A percentile compares a stretch with the other conserved stretches of the same genome.
phyloP scores from a whole-genome alignment of 441 rosid genomes.

The Cnidoscolus chayamansa region DNA sequence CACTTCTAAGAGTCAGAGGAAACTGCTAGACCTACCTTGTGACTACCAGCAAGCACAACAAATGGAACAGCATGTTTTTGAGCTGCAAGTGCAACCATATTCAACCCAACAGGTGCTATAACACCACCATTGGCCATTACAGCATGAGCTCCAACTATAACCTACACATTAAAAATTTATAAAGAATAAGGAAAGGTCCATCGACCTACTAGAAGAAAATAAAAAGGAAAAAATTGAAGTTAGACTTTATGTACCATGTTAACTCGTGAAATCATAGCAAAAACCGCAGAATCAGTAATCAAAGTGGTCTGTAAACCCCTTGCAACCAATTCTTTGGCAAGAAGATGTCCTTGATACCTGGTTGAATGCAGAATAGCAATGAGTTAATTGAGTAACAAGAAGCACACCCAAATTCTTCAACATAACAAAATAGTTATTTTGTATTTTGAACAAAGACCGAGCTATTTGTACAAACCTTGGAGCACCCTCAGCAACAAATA shows the following conservation, averaged over 20 bases:
- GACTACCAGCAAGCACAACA: conserved; percentile 95
- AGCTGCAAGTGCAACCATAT: conserved; percentile 99
- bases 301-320: conserved; percentile 93
- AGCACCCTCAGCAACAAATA: conserved; percentile 97
- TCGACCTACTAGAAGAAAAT: neutral
- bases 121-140: conserved; percentile 99
- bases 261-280: conserved; percentile 96
- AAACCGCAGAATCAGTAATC: conserved; percentile 94
- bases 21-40: conserved; percentile 58
- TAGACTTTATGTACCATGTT: conserved; percentile 59
- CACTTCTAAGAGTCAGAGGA: neutral
- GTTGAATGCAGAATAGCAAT: conserved; percentile 10
- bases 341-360: conserved; percentile 93
- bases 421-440: conserved; percentile 17
- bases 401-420: conserved; percentile 9
- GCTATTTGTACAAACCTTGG: conserved; percentile 64
- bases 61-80: conserved; percentile 98
- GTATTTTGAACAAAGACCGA: conserved; percentile 18
- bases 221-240: neutral
- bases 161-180: conserved; percentile 45
- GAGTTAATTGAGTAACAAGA: conserved; percentile 9
- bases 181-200: conserved; percentile 6
- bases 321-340: conserved; percentile 86
- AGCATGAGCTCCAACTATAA: conserved; percentile 97
- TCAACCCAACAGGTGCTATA: conserved; percentile 93